These are phyloP conservation scores for Colletotrichum graminicola DNA, from an alignment of 2,329 filamentous ascomycete genomes.

Conservation along the genomic window DNA sequence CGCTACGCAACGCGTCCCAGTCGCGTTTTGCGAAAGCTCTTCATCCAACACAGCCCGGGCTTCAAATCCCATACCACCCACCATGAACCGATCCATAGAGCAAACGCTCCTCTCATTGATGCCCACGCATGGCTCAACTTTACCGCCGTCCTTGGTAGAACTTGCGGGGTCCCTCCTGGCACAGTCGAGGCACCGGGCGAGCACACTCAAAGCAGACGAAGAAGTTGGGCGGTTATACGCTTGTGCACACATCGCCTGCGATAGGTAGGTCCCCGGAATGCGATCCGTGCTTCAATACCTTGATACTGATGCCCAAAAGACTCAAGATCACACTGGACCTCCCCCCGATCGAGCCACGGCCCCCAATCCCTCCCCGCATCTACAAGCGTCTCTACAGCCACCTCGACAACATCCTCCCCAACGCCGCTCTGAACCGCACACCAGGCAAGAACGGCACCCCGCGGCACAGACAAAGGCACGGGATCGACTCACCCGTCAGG, in stretches of 20 bases:
- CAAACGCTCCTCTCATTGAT: constrained; percentile 80
- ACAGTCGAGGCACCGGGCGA: constrained; percentile 83
- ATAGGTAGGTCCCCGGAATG: constrained; percentile 66
- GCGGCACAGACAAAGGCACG: constrained; percentile 48
- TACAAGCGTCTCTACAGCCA: constrained; percentile 89
- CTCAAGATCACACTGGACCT: constrained; percentile 82
- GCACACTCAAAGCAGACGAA: constrained; percentile 84
- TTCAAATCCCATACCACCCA: constrained; percentile 29
- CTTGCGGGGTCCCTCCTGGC: constrained; percentile 80
- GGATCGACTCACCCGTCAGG: constrained; percentile 45
- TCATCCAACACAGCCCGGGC: not conserved
- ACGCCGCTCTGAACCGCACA: constrained; percentile 51
- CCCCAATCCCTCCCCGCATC: constrained; percentile 81
- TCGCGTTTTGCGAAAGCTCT: constrained; percentile 31
- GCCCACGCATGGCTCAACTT: constrained; percentile 75
- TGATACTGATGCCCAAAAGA: constrained; percentile 55
- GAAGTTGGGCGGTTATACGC: constrained; percentile 88
- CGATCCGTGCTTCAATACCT: not conserved
- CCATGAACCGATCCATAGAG: constrained; percentile 81
- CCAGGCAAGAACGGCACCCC: constrained; percentile 49
- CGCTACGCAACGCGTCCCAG: constrained; percentile 24
- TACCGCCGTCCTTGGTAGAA: constrained; percentile 78
- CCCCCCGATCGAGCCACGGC: constrained; percentile 79
- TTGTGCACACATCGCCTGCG: constrained; percentile 91
- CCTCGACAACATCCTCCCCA: constrained; percentile 78